These are phyloP conservation scores for Rhodomyrtus tomentosa DNA, from an alignment of 345 rosid species.

Conservation along the genomic window DNA sequence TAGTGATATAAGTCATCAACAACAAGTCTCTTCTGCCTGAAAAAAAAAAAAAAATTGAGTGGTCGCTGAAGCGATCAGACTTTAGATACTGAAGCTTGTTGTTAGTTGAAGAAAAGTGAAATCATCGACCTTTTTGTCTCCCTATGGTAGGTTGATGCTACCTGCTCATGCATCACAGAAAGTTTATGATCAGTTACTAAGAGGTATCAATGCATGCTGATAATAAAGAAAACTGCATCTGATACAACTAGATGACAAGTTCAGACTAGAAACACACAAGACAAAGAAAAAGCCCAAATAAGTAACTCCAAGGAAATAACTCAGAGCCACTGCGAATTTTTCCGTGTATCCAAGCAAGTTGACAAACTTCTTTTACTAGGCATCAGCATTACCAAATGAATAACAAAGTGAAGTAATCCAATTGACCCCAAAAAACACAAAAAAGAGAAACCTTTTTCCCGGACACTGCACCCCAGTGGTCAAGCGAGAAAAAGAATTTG, in stretches of 20 bases:
- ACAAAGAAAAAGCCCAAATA: neutral
- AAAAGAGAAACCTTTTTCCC: neutral
- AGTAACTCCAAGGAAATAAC: neutral
- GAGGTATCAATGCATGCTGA: neutral
- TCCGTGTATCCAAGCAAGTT: neutral
- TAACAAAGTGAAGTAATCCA: neutral
- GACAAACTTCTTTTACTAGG: neutral
- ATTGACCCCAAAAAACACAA: neutral
- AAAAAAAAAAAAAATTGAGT: neutral
- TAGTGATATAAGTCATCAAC: conserved; percentile 4
- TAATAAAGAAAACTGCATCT: neutral
- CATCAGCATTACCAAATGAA: neutral
- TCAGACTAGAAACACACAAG: neutral
- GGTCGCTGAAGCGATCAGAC: neutral
- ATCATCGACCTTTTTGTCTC: neutral
- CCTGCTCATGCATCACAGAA: neutral
- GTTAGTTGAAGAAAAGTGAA: neutral
- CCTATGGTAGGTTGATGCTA: neutral
- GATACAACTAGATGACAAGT: neutral
- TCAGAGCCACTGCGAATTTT: neutral
- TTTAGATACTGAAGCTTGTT: neutral
- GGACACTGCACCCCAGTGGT: neutral
- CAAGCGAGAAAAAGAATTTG: neutral
- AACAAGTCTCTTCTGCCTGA: conserved; percentile 21
- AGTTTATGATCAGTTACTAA: neutral